phyloP scores from a whole-genome alignment of 768 basidiomycete genomes.

The Tulasnella calospora region DNA sequence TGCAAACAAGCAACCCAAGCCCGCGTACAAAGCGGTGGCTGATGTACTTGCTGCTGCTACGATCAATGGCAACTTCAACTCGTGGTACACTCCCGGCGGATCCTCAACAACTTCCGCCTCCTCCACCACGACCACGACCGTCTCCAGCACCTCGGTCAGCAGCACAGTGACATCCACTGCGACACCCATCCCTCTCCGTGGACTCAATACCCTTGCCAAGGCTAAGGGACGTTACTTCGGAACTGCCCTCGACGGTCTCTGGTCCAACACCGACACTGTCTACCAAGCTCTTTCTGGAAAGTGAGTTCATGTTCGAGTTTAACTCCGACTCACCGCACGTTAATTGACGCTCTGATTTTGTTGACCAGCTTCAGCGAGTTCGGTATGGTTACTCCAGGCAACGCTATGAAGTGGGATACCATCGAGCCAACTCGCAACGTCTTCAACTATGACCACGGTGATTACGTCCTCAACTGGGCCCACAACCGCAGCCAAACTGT shows the following conservation, averaged over 20 bases:
- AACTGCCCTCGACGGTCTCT: constrained; percentile 22
- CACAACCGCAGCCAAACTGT: constrained; percentile 10
- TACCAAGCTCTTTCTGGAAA: constrained; percentile 25
- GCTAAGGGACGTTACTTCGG: constrained; percentile 27
- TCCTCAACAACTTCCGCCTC: not conserved
- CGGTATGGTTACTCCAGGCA: constrained; percentile 21
- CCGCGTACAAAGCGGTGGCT: constrained; percentile 25
- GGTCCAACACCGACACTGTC: constrained; percentile 19
- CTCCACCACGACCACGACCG: not conserved
- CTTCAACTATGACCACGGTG: not conserved
- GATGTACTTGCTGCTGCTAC: constrained; percentile 12
- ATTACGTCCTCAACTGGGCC: constrained; percentile 11
- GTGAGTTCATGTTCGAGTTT: not conserved
- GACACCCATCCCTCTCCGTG: constrained; percentile 10
- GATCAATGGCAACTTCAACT: not conserved
- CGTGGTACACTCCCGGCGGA: constrained; percentile 28
- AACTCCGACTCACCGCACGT: not conserved
- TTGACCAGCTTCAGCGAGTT: constrained; percentile 11
- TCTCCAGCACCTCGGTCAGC: not conserved
- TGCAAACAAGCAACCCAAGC: constrained; percentile 27
- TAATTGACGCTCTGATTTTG: not conserved
- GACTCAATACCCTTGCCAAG: constrained; percentile 18
- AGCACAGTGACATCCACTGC: constrained; percentile 4
- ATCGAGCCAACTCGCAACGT: not conserved
- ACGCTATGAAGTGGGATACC: constrained; percentile 23